phyloP scores from a whole-genome alignment of 352 stramenopile species.

The Phytophthora foliorum region DNA sequence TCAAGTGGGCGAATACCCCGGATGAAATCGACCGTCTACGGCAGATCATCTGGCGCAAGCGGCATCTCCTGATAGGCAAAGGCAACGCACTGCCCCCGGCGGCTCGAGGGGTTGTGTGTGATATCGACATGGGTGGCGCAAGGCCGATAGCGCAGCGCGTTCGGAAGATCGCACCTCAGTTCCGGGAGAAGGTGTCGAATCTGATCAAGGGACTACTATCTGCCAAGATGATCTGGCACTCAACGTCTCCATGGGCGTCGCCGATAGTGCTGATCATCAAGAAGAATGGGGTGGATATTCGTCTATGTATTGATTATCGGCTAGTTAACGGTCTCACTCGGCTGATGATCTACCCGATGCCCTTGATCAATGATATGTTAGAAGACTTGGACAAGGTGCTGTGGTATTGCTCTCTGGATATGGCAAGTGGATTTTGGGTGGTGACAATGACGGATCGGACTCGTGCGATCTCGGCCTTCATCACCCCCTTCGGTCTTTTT shows the following conservation, averaged over 20 bases:
- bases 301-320: neutral
- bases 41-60: slow-evolving; percentile 24
- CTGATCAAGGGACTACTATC: neutral
- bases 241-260: too few relatives aligned
- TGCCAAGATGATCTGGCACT: neutral
- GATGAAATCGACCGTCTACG: slow-evolving; percentile 29
- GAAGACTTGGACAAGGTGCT: too few relatives aligned
- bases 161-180: neutral
- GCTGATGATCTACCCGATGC: neutral
- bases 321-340: neutral
- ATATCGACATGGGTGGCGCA: slow-evolving; percentile 5
- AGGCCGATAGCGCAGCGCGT: slow-evolving; percentile 11
- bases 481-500: too few relatives aligned
- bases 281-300: neutral
- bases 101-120: slow-evolving; percentile 32
- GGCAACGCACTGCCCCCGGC: slow-evolving; percentile 27
- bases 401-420: slow-evolving; percentile 32
- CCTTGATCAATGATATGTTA: slow-evolving; percentile 28
- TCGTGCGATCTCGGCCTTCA: slow-evolving; percentile 18
- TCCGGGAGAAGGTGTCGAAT: neutral
- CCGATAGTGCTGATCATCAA: neutral
- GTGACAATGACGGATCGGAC: slow-evolving; percentile 18
- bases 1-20: slow-evolving; percentile 13
- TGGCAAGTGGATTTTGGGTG: slow-evolving; percentile 28
- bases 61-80: slow-evolving; percentile 38